These are phyloP conservation scores for Flaveria trinervia DNA, from an alignment of 129 eudicot species.

Conservation along the genomic window DNA sequence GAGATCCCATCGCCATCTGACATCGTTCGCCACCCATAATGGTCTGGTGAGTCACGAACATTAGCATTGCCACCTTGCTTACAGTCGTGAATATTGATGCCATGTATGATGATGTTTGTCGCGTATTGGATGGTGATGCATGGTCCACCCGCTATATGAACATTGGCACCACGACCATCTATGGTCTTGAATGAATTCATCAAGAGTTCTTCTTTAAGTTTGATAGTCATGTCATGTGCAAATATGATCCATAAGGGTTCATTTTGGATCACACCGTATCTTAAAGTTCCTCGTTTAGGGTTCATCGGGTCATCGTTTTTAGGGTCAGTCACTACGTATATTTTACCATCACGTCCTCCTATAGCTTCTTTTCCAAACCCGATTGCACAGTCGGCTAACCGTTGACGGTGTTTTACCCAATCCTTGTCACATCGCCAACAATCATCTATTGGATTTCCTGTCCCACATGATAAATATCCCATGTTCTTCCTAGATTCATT, in stretches of 20 bases:
- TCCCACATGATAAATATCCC: conserved; percentile 25
- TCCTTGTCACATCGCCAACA: conserved; percentile 77
- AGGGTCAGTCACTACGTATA: conserved; percentile 65
- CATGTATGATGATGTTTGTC: conserved; percentile 16
- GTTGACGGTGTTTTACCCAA: conserved; percentile 64
- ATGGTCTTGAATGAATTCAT: conserved; percentile 79
- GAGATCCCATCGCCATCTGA: conserved; percentile 62
- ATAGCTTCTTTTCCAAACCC: conserved; percentile 73
- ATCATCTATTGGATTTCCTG: conserved; percentile 80
- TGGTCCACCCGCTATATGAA: conserved; percentile 73
- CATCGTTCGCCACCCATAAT: conserved; percentile 45
- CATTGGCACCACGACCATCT: conserved; percentile 68
- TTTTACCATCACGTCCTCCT: conserved; percentile 64
- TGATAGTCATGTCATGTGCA: conserved; percentile 63
- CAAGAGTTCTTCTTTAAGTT: conserved; percentile 59
- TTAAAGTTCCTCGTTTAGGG: conserved; percentile 66
- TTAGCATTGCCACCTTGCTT: conserved; percentile 62
- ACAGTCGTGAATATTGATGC: conserved; percentile 59
- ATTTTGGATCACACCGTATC: conserved; percentile 60
- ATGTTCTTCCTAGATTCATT: conserved; percentile 57
- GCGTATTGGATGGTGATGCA: conserved; percentile 68
- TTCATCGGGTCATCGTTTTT: conserved; percentile 56
- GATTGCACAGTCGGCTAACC: conserved; percentile 68
- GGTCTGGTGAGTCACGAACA: conserved; percentile 72
- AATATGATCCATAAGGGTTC: conserved; percentile 81